Percentiles rank a stretch among this genome's conserved stretches.
phyloP scores from a whole-genome alignment of 371 early-diverging fungal genomes.

The Mucor plumbeus region DNA sequence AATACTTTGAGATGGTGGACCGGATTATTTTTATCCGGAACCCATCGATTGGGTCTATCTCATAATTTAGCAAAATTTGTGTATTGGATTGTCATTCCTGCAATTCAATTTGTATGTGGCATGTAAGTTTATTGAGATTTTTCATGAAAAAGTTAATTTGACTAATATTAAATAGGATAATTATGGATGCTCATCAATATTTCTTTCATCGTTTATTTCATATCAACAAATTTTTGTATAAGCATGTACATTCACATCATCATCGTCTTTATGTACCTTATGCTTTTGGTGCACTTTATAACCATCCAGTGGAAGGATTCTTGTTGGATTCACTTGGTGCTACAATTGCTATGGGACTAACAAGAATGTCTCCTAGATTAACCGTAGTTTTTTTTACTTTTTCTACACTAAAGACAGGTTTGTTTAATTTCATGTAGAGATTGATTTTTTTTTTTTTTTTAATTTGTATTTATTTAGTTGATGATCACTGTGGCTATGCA shows the following conservation, averaged over 20 bases:
- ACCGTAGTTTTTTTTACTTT: slow-evolving; percentile 68
- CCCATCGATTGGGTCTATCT: slow-evolving; percentile 65
- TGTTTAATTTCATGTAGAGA: slow-evolving; percentile 45
- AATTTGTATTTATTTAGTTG: slow-evolving; percentile 36
- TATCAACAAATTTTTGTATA: slow-evolving; percentile 64
- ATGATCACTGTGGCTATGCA: slow-evolving; percentile 79
- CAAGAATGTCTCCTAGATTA: slow-evolving; percentile 74
- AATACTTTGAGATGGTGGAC: slow-evolving; percentile 11
- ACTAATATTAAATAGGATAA: slow-evolving; percentile 33
- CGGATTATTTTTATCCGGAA: slow-evolving; percentile 23
- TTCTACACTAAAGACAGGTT: slow-evolving; percentile 72
- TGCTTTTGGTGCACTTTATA: slow-evolving; percentile 80
- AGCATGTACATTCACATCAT: slow-evolving; percentile 74
- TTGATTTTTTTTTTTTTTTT: neutral
- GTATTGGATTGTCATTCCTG: slow-evolving; percentile 40
- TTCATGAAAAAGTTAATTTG: slow-evolving; percentile 18
- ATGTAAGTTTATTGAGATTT: slow-evolving; percentile 38
- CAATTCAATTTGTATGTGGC: slow-evolving; percentile 26
- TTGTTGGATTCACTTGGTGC: slow-evolving; percentile 76
- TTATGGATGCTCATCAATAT: slow-evolving; percentile 71
- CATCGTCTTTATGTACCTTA: slow-evolving; percentile 76
- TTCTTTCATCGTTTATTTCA: slow-evolving; percentile 76
- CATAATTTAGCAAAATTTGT: slow-evolving; percentile 53
- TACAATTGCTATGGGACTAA: slow-evolving; percentile 64
- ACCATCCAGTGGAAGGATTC: slow-evolving; percentile 79